Conservation (phyloP, 441 rosid species). For the Populus hybrid region DNA sequence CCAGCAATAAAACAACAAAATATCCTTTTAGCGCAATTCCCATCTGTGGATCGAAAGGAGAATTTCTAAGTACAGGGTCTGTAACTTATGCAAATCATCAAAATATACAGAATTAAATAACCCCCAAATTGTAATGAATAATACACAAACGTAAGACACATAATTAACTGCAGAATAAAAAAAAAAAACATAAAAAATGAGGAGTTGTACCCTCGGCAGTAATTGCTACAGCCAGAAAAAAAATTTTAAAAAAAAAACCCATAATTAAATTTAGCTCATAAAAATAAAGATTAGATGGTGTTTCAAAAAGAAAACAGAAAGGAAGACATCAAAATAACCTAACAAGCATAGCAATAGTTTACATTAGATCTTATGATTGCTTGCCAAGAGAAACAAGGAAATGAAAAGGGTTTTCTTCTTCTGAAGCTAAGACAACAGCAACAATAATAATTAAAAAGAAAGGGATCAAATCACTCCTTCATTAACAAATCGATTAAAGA, state of each 20-base stretch:
- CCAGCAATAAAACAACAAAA: slow-evolving; percentile 31
- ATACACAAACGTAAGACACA: not conserved
- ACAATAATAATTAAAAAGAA: not conserved
- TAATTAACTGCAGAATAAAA: not conserved
- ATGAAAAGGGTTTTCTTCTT: not conserved
- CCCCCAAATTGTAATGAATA: not conserved
- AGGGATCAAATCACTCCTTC: not conserved
- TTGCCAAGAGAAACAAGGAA: not conserved
- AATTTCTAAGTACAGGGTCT: not conserved
- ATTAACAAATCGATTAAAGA: not conserved
- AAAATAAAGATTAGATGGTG: not conserved
- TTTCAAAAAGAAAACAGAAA: not conserved
- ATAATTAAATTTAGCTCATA: not conserved
- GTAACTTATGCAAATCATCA: not conserved
- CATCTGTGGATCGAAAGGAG: slow-evolving; percentile 37
- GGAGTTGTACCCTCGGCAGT: not conserved
- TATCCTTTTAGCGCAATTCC: slow-evolving; percentile 25
- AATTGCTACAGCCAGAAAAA: no score
- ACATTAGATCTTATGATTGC: slow-evolving; percentile 9
- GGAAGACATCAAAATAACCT: not conserved
- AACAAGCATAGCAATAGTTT: not conserved
- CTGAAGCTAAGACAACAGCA: not conserved
- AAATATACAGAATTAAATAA: not conserved
- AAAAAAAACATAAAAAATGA: no score
- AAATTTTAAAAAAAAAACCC: not conserved